Evolutionary conservation across 2,329 filamentous ascomycete species (phyloP).

Genomic region (Albifimbria verrucaria): DNA sequence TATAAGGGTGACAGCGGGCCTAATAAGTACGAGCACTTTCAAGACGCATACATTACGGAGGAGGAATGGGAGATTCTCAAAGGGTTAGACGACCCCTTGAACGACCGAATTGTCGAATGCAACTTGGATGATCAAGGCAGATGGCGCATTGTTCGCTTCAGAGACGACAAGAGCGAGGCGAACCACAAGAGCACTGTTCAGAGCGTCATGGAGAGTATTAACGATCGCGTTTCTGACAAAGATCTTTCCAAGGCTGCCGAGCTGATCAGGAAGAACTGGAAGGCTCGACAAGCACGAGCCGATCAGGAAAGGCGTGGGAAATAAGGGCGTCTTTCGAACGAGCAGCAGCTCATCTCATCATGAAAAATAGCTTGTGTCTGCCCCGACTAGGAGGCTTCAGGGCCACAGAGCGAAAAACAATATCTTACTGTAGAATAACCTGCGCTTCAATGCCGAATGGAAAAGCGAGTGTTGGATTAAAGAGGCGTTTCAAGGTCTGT

Average conservation of each 20-base stretch:
- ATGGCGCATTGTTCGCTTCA: slow-evolving; percentile 86
- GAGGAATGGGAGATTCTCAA: slow-evolving; percentile 85
- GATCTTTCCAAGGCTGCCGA: slow-evolving; percentile 70
- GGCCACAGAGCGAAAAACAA: not conserved
- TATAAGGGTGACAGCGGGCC: slow-evolving; percentile 56
- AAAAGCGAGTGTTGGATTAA: not conserved
- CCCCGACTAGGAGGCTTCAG: no score
- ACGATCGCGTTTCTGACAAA: slow-evolving; percentile 76
- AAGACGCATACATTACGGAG: slow-evolving; percentile 64
- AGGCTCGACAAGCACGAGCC: slow-evolving; percentile 48
- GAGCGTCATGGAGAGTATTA: slow-evolving; percentile 87
- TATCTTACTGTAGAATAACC: not conserved
- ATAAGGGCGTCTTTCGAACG: slow-evolving; percentile 5
- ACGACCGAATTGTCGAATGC: slow-evolving; percentile 88
- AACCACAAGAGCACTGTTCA: slow-evolving; percentile 84
- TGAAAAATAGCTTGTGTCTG: no score
- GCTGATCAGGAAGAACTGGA: slow-evolving; percentile 78
- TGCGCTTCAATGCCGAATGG: not conserved
- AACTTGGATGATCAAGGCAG: slow-evolving; percentile 69
- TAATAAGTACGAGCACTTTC: slow-evolving; percentile 62
- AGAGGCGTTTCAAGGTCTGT: not conserved
- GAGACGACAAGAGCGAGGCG: slow-evolving; percentile 88
- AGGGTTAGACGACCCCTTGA: slow-evolving; percentile 66
- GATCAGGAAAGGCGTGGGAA: slow-evolving; percentile 22
- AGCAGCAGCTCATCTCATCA: no score